Evolutionary conservation across 2,329 filamentous ascomycete species (phyloP).

Genomic region (Bipolaris zeicola): DNA sequence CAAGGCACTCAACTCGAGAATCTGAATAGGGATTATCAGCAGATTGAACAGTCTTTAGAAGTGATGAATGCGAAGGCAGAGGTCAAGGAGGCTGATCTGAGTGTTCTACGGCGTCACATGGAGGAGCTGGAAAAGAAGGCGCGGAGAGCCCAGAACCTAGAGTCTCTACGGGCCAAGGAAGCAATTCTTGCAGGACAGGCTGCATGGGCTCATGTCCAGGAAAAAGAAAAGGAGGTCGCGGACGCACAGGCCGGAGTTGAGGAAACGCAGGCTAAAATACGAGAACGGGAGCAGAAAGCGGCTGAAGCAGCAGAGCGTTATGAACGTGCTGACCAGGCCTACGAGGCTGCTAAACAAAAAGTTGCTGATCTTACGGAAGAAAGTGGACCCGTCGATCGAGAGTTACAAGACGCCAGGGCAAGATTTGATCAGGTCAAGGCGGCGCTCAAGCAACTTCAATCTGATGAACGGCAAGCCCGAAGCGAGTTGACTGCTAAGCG

Average conservation of each 20-base stretch:
- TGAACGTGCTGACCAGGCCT: constrained; percentile 51
- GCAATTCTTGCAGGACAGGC: constrained; percentile 68
- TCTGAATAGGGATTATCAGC: constrained; percentile 85
- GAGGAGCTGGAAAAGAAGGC: constrained; percentile 69
- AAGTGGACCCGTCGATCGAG: constrained; percentile 54
- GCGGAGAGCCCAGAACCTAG: constrained; percentile 68
- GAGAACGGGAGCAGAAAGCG: constrained; percentile 53
- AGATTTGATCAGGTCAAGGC: constrained; percentile 60
- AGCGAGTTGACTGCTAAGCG: constrained; percentile 62
- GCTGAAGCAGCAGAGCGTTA: constrained; percentile 52
- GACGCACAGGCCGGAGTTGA: constrained; percentile 36
- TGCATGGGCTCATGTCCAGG: constrained; percentile 85
- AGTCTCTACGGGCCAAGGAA: constrained; percentile 66
- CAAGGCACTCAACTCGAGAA: constrained; percentile 93
- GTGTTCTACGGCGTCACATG: constrained; percentile 61
- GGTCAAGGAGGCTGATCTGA: constrained; percentile 67
- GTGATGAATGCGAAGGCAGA: constrained; percentile 69
- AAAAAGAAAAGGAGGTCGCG: constrained; percentile 64
- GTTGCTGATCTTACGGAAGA: constrained; percentile 44
- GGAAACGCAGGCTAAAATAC: constrained; percentile 55
- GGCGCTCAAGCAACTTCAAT: constrained; percentile 57
- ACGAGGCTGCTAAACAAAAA: constrained; percentile 45
- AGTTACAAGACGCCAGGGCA: constrained; percentile 57
- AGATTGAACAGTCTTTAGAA: constrained; percentile 80
- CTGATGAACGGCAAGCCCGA: constrained; percentile 70